phyloP scores from a whole-genome alignment of 768 basidiomycete species.

The Albatrellus ellisii region DNA sequence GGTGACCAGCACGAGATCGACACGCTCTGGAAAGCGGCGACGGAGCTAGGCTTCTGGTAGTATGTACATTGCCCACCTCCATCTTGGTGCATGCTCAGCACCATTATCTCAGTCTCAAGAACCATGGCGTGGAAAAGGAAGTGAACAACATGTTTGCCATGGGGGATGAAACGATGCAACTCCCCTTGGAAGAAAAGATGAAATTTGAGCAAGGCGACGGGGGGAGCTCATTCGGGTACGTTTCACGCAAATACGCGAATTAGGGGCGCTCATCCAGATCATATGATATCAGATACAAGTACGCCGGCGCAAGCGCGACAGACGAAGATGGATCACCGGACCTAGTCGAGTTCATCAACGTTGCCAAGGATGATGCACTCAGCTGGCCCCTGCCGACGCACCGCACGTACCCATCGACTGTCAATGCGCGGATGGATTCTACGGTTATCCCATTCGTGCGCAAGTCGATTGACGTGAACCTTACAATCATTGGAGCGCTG shows the following conservation, averaged over 20 bases:
- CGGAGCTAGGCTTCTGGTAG: conserved; percentile 42
- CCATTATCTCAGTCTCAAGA: conserved; percentile 32
- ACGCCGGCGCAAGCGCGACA: conserved; percentile 18
- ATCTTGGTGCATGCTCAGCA: no score
- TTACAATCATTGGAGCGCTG: conserved; percentile 15
- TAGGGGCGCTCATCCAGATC: neutral
- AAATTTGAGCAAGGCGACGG: conserved; percentile 28
- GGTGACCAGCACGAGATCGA: conserved; percentile 27
- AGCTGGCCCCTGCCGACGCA: conserved; percentile 16
- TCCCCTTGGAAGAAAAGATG: conserved; percentile 28
- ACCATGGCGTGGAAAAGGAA: conserved; percentile 26
- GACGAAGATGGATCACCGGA: conserved; percentile 21
- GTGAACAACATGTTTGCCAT: conserved; percentile 26
- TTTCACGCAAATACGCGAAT: neutral
- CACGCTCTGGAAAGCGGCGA: conserved; percentile 34
- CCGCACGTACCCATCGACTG: conserved; percentile 18
- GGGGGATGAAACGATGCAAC: conserved; percentile 24
- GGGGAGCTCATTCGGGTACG: conserved; percentile 24
- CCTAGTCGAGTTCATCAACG: conserved; percentile 21
- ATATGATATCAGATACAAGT: conserved; percentile 17
- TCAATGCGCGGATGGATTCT: conserved; percentile 14
- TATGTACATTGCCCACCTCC: conserved; percentile 17
- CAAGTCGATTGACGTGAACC: conserved; percentile 15
- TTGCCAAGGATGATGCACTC: conserved; percentile 23
- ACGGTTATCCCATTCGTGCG: conserved; percentile 14